Evolutionary conservation across 331 rosid species (phyloP), one percentile per base, ranked within the genome.

Genomic region (Stylosanthes scabra): DNA sequence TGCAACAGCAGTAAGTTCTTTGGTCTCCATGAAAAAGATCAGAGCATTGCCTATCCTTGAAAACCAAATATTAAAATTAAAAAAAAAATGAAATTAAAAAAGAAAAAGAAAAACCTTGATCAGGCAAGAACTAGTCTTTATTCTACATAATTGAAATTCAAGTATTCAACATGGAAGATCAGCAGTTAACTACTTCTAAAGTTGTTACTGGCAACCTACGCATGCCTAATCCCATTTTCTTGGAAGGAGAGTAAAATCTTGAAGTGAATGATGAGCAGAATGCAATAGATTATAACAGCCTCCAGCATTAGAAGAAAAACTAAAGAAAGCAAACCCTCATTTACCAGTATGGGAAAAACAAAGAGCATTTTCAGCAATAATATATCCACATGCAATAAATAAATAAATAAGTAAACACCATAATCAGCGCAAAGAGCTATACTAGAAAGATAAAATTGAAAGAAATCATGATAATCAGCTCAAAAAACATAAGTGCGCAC

Each of bases 11-110:
- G 40, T 12, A 29, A 59, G 59, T 9, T 71, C 85, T 82, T 71
- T 79, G 10, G 76, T 71, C 79, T 82, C 97, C 96, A 93, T 88
- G 58, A 16, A 72, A 56, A 75, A 31, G 57, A 62, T 66, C 70
- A 63, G 69, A 64, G 66, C 59, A 77, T 63, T 45, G 41, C 14
- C 57, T 6, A 72, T 45, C 68, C 84, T 67, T 67, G 47, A 47
- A 71, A 62, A 60, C 14, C 57, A 59, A 15, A 58, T 3, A 44
- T 58, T 3, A 55, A 20, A 62, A 50, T 49, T 15, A 20, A 20
- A 20, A 20, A 20, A 20, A 20, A 20, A 20, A 20, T 20, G 25
- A 20, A 20, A 20, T 20, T 20, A 20, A 20, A 20, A 20, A 20
- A 20, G 25, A 20, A 20, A 20, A 20, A 20, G 25, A 20, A 20